Evolutionary conservation across 176 grass and related monocot species (phyloP).

Genomic region (Ampelocalamus luodianensis): DNA sequence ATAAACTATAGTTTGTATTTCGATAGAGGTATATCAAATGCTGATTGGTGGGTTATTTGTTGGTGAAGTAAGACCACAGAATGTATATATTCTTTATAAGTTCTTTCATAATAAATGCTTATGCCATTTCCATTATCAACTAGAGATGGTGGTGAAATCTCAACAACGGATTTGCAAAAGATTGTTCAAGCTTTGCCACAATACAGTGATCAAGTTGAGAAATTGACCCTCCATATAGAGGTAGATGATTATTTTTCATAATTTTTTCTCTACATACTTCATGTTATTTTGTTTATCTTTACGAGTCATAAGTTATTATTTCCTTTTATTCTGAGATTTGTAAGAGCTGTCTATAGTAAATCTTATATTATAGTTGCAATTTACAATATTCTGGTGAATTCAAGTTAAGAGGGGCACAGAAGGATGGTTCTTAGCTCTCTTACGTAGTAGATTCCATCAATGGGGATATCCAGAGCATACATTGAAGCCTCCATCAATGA

Average conservation of each 20-base stretch:
- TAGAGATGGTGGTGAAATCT: conserved; percentile 95
- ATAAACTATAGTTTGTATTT: conserved; percentile 21
- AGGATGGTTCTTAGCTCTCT: background rate
- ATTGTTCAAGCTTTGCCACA: conserved; percentile 96
- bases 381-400: background rate
- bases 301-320: conserved; percentile 21
- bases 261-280: background rate
- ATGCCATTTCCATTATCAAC: conserved; percentile 44
- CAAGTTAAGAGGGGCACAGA: background rate
- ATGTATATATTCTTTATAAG: conserved; percentile 14
- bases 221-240: conserved; percentile 91
- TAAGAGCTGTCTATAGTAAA: background rate
- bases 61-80: conserved; percentile 24
- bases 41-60: conserved; percentile 7
- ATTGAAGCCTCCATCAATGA: background rate
- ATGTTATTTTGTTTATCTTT: conserved; percentile 12
- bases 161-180: conserved; percentile 92
- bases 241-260: conserved; percentile 51
- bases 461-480: background rate
- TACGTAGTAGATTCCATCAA: background rate
- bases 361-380: conserved; percentile 13
- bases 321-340: background rate
- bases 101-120: conserved; percentile 31
- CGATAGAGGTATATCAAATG: conserved; percentile 21
- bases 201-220: conserved; percentile 93